Percentiles rank a stretch among this genome's conserved stretches.
Evolutionary conservation across 2,329 filamentous ascomycete species (phyloP).

Genomic region (Aspergillus alliaceus): DNA sequence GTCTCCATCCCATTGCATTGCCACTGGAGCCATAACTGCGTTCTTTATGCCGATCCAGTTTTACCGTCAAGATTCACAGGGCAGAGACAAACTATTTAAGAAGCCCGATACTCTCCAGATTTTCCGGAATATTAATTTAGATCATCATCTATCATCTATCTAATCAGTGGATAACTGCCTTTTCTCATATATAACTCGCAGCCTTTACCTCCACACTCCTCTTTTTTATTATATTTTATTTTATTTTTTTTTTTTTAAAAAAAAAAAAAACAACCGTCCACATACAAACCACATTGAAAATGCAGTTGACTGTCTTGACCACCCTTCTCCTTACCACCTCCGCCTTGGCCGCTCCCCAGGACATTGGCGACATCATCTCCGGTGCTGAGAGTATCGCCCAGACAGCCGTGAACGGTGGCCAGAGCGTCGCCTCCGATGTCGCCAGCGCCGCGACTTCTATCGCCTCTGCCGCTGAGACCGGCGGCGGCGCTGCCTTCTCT

Average conservation of each 20-base stretch:
- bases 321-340: slow-evolving; percentile 25
- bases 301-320: slow-evolving; percentile 29
- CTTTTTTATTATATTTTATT: too few species aligned
- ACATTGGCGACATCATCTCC: slow-evolving; percentile 20
- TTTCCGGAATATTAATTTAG: not conserved
- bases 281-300: too few species aligned
- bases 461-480: slow-evolving; percentile 14
- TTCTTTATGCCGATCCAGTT: not conserved
- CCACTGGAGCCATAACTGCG: not conserved
- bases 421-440: slow-evolving; percentile 16
- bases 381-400: slow-evolving; percentile 10
- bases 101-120: not conserved
- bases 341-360: slow-evolving; percentile 21
- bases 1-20: not conserved
- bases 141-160: not conserved
- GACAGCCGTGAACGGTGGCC: slow-evolving; percentile 13
- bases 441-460: slow-evolving; percentile 18
- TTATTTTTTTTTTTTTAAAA: too few species aligned
- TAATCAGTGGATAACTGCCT: not conserved
- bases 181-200: not conserved
- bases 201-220: too few species aligned
- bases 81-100: not conserved
- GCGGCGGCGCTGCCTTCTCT: slow-evolving; percentile 16
- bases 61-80: not conserved
- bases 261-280: not conserved